These are phyloP conservation scores for Volutella citrinella DNA, from an alignment of 2,329 filamentous ascomycete genomes.

Conservation along the genomic window DNA sequence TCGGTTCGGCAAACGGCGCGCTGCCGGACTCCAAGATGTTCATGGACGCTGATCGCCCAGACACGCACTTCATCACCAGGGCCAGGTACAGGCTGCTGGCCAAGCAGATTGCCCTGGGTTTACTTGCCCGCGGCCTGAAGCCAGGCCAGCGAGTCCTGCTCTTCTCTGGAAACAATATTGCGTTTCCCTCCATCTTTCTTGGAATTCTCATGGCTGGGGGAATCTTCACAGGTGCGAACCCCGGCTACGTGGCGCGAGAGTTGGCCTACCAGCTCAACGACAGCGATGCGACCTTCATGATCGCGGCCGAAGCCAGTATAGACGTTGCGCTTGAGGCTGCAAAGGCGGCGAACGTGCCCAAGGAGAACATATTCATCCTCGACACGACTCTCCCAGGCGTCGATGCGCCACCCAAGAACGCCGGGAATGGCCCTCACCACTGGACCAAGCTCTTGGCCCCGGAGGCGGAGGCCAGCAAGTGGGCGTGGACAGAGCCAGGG, in stretches of 20 bases:
- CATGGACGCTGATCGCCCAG: slow-evolving; percentile 64
- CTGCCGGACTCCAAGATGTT: slow-evolving; percentile 44
- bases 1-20: slow-evolving; percentile 41
- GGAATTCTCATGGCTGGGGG: slow-evolving; percentile 75
- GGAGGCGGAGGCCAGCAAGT: slow-evolving; percentile 49
- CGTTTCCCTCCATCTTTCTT: slow-evolving; percentile 67
- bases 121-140: slow-evolving; percentile 60
- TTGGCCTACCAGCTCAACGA: slow-evolving; percentile 73
- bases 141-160: slow-evolving; percentile 68
- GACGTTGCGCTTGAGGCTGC: slow-evolving; percentile 66
- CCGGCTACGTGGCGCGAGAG: slow-evolving; percentile 63
- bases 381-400: no score
- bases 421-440: slow-evolving; percentile 36
- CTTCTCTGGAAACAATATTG: slow-evolving; percentile 72
- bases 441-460: slow-evolving; percentile 62
- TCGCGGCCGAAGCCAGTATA: slow-evolving; percentile 59
- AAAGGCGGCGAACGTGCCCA: no score
- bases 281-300: slow-evolving; percentile 63
- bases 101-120: slow-evolving; percentile 68
- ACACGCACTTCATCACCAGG: slow-evolving; percentile 63
- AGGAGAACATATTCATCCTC: no score
- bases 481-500: slow-evolving; percentile 59
- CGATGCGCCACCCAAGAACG: slow-evolving; percentile 10
- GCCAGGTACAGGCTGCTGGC: slow-evolving; percentile 64
- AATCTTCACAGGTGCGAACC: slow-evolving; percentile 74